Percentiles rank a stretch among this genome's conserved stretches.
These are phyloP conservation scores for Linanthus parryae DNA, from an alignment of 148 eudicot genomes.

Conservation along the genomic window DNA sequence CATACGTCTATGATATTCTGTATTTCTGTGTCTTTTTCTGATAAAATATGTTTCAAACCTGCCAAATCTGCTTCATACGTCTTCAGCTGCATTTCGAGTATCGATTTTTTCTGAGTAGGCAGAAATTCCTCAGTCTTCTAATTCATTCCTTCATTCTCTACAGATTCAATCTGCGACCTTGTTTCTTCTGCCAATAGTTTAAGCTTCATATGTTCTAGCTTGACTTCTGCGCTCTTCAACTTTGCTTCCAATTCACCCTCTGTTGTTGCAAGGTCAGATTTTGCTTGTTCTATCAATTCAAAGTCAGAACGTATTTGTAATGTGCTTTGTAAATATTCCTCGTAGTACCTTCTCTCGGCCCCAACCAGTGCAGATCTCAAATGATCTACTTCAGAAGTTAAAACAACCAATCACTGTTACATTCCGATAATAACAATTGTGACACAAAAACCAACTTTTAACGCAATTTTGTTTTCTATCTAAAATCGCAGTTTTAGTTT, in stretches of 20 bases:
- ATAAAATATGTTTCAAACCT: slow-evolving; percentile 28
- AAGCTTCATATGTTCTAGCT: slow-evolving; percentile 43
- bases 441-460: too few relatives aligned
- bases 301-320: slow-evolving; percentile 64
- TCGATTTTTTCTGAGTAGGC: slow-evolving; percentile 23
- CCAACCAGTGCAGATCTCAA: slow-evolving; percentile 53
- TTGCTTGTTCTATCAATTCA: slow-evolving; percentile 55
- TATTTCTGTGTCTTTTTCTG: slow-evolving; percentile 46
- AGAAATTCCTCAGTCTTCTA: too few relatives aligned
- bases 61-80: slow-evolving; percentile 33
- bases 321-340: slow-evolving; percentile 65
- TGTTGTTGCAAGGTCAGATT: slow-evolving; percentile 39
- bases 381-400: slow-evolving; percentile 39
- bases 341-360: slow-evolving; percentile 60
- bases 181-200: slow-evolving; percentile 34
- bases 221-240: slow-evolving; percentile 30
- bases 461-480: too few relatives aligned
- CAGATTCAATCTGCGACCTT: slow-evolving; percentile 21
- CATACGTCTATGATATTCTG: slow-evolving; percentile 36
- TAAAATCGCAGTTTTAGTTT: too few relatives aligned
- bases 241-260: slow-evolving; percentile 47
- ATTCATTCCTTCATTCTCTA: slow-evolving; percentile 24
- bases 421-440: too few relatives aligned
- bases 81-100: slow-evolving; percentile 32
- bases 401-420: too few relatives aligned